Conservation (phyloP, 257 asterid genomes). For the Solanum commersonii region DNA sequence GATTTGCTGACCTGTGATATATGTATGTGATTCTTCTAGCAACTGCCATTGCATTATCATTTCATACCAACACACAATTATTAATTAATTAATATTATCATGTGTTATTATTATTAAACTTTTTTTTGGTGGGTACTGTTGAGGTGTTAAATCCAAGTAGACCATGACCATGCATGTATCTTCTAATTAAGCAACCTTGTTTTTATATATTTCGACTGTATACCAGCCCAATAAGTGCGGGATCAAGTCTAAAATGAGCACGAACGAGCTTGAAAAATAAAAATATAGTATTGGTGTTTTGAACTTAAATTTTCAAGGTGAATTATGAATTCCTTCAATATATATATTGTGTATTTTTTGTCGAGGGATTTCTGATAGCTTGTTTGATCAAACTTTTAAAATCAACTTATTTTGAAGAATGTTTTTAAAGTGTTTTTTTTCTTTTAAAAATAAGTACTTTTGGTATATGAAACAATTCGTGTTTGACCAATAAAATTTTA, state of each 20-base stretch:
- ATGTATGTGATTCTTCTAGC: background rate
- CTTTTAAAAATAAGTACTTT: too few species aligned
- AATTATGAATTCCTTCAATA: too few species aligned
- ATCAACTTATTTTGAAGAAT: too few species aligned
- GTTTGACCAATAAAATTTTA: too few species aligned
- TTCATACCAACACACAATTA: background rate
- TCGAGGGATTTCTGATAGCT: too few species aligned
- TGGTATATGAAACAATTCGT: background rate
- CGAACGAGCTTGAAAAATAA: too few species aligned
- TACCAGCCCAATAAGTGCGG: background rate
- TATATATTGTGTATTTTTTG: too few species aligned
- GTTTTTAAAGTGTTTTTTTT: too few species aligned
- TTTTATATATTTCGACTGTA: background rate
- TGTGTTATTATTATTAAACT: background rate
- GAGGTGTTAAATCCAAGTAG: background rate
- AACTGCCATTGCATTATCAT: background rate
- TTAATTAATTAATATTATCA: background rate
- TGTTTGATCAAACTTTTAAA: background rate
- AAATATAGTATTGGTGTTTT: too few species aligned
- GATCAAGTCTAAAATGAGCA: too few species aligned
- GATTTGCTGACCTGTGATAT: background rate
- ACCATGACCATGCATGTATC: background rate
- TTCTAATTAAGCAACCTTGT: background rate
- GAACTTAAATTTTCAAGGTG: too few species aligned
- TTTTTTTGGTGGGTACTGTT: background rate